phyloP scores from a whole-genome alignment of 306 rosid genomes.

The Trifolium subterraneum region DNA sequence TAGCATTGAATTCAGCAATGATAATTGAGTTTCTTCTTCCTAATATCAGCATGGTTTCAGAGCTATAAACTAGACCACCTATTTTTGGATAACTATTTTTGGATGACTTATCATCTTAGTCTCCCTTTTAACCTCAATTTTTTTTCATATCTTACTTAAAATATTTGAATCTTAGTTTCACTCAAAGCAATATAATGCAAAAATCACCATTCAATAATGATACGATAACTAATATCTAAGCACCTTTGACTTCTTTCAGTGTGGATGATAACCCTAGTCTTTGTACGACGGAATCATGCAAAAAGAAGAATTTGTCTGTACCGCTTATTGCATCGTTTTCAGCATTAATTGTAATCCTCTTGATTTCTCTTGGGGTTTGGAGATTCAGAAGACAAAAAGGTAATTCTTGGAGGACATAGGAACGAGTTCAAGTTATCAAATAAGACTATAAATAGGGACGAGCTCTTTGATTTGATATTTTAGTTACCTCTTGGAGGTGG shows the following conservation, averaged over 20 bases:
- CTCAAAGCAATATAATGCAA: background rate
- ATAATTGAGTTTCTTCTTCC: background rate
- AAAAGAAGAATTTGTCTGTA: constrained; percentile 4
- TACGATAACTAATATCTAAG: background rate
- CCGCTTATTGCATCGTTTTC: constrained; percentile 30
- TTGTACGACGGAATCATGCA: background rate
- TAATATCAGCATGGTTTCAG: too few species aligned
- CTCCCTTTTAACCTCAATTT: too few species aligned
- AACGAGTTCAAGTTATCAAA: too few species aligned
- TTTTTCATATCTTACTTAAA: too few species aligned
- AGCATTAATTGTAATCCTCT: background rate
- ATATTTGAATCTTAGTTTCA: too few species aligned
- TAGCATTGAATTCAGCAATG: background rate
- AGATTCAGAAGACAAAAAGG: constrained; percentile 20
- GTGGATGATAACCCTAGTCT: constrained; percentile 14
- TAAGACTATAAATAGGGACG: too few species aligned
- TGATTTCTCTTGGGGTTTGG: constrained; percentile 7
- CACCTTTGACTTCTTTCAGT: constrained; percentile 11
- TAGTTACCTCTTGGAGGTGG: too few species aligned
- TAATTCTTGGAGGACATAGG: background rate
- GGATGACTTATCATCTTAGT: too few species aligned
- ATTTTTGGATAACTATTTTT: too few species aligned
- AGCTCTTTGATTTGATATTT: too few species aligned
- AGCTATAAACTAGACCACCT: too few species aligned
- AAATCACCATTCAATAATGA: too few species aligned